Evolutionary conservation across 2,329 filamentous ascomycete species (phyloP).

Genomic region (Trichoderma brevicompactum): DNA sequence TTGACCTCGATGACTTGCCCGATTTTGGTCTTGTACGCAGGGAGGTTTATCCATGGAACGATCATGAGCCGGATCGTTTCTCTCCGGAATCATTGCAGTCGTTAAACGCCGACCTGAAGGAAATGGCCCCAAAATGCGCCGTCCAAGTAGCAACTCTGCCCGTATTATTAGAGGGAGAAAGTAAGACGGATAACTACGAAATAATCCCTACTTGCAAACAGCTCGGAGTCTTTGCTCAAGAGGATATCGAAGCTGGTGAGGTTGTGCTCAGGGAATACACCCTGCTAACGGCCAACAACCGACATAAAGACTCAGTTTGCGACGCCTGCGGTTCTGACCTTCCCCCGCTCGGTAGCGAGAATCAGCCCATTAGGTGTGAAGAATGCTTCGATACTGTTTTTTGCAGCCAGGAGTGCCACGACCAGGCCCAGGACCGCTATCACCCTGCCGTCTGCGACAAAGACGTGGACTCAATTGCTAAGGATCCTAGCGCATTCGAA

Average conservation of each 20-base stretch:
- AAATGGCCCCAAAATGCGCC: slow-evolving; percentile 79
- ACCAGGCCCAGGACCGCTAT: slow-evolving; percentile 62
- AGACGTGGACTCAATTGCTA: slow-evolving; percentile 67
- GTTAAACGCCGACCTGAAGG: slow-evolving; percentile 71
- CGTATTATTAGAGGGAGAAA: slow-evolving; percentile 63
- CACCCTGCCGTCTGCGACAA: slow-evolving; percentile 69
- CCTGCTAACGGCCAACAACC: slow-evolving; percentile 85
- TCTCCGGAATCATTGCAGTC: slow-evolving; percentile 69
- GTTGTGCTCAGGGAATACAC: slow-evolving; percentile 80
- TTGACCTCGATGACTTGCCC: slow-evolving; percentile 62
- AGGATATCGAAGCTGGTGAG: slow-evolving; percentile 77
- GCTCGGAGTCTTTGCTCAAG: slow-evolving; percentile 85
- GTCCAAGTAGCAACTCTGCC: slow-evolving; percentile 78
- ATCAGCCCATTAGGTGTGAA: slow-evolving; percentile 57
- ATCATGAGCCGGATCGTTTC: slow-evolving; percentile 70
- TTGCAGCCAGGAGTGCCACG: slow-evolving; percentile 63
- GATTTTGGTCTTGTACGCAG: slow-evolving; percentile 72
- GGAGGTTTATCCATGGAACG: slow-evolving; percentile 73
- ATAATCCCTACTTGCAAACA: slow-evolving; percentile 68
- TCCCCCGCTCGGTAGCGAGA: slow-evolving; percentile 59
- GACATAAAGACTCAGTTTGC: slow-evolving; percentile 83
- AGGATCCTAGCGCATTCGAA: slow-evolving; percentile 63
- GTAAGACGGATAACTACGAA: slow-evolving; percentile 54
- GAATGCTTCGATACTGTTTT: slow-evolving; percentile 70
- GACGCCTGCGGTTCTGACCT: slow-evolving; percentile 83